Evolutionary conservation across 495 filamentous ascomycete species (phyloP).

Genomic region (Penicillium paxilli): DNA sequence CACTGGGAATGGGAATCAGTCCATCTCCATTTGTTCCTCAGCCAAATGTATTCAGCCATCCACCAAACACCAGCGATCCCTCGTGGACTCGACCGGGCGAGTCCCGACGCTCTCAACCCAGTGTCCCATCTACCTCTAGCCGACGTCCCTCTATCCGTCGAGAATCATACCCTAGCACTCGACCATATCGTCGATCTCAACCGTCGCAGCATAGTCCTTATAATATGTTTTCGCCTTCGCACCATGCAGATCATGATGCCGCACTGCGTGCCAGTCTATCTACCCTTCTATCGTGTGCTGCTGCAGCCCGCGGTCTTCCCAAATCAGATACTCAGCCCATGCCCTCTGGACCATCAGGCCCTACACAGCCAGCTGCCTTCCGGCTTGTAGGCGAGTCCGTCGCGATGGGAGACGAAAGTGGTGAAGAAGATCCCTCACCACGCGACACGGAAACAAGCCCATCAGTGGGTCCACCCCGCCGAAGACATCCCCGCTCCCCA

Average conservation of each 20-base stretch:
- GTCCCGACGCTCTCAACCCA: slow-evolving; percentile 41
- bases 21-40: slow-evolving; percentile 74
- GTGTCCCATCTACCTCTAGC: slow-evolving; percentile 38
- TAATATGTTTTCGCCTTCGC: slow-evolving; percentile 70
- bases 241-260: slow-evolving; percentile 87
- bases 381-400: slow-evolving; percentile 78
- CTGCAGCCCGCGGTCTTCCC: slow-evolving; percentile 78
- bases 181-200: slow-evolving; percentile 27
- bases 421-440: slow-evolving; percentile 19
- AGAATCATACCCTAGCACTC: slow-evolving; percentile 35
- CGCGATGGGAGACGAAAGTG: slow-evolving; percentile 53
- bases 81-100: slow-evolving; percentile 49
- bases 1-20: slow-evolving; percentile 64
- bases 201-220: slow-evolving; percentile 49
- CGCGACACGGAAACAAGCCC: slow-evolving; percentile 20
- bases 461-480: slow-evolving; percentile 20
- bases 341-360: slow-evolving; percentile 19
- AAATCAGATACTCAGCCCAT: slow-evolving; percentile 54
- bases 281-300: slow-evolving; percentile 90
- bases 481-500: slow-evolving; percentile 21
- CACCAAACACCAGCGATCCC: slow-evolving; percentile 59
- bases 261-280: slow-evolving; percentile 89
- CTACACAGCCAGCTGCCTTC: slow-evolving; percentile 33
- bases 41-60: slow-evolving; percentile 88
- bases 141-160: slow-evolving; percentile 38